Conservation (phyloP, 495 filamentous ascomycete genomes). For the Aspergillus ostianus region DNA sequence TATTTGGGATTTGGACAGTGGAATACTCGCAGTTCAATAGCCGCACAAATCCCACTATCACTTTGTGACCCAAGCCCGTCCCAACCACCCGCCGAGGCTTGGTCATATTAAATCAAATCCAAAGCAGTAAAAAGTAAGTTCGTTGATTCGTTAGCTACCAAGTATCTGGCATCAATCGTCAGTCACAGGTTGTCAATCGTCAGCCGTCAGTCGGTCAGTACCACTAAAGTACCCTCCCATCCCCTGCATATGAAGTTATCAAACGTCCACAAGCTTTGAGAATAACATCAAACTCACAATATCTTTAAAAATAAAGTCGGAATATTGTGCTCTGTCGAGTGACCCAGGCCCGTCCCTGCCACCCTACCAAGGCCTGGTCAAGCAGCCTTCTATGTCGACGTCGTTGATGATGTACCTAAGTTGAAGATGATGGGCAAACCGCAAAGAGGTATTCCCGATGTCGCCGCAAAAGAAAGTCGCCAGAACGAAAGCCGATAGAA, state of each 20-base stretch:
- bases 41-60: background rate
- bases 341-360: constrained; percentile 7
- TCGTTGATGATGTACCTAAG: too few relatives aligned
- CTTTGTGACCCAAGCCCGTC: constrained; percentile 7
- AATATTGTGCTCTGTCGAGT: too few relatives aligned
- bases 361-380: constrained; percentile 3
- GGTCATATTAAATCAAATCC: background rate
- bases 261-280: background rate
- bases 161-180: too few relatives aligned
- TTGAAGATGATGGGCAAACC: too few relatives aligned
- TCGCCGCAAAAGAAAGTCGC: too few relatives aligned
- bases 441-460: too few relatives aligned
- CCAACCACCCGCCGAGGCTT: constrained; percentile 9
- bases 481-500: too few relatives aligned
- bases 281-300: background rate
- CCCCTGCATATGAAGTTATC: background rate
- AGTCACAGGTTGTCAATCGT: too few relatives aligned
- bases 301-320: background rate
- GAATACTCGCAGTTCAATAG: background rate
- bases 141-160: too few relatives aligned
- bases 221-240: too few relatives aligned
- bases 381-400: background rate
- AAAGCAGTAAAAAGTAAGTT: background rate
- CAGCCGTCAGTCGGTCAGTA: too few relatives aligned
- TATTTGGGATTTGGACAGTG: too few relatives aligned